These are phyloP conservation scores for Anisogramma anomala DNA, from an alignment of 2,329 filamentous ascomycete species.

Conservation along the genomic window DNA sequence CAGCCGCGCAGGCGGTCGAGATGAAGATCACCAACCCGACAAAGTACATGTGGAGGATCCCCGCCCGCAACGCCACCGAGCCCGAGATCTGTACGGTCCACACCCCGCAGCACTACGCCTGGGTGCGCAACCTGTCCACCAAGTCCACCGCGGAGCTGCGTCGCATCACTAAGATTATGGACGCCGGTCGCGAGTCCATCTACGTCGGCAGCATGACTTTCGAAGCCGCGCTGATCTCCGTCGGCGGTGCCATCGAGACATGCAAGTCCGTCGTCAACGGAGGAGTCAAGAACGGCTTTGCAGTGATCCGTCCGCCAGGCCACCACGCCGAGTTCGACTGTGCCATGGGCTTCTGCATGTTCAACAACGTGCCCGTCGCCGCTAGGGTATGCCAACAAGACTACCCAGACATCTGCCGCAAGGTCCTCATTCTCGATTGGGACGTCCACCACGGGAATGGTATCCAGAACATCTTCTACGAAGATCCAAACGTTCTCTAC, in stretches of 20 bases:
- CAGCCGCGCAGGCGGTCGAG: constrained; percentile 40
- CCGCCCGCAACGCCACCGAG: constrained; percentile 62
- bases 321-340: constrained; percentile 84
- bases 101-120: constrained; percentile 62
- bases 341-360: constrained; percentile 91
- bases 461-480: constrained; percentile 90
- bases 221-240: constrained; percentile 69
- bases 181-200: constrained; percentile 60
- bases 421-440: constrained; percentile 90
- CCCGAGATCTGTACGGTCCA: constrained; percentile 77
- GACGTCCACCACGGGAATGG: constrained; percentile 77
- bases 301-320: constrained; percentile 86
- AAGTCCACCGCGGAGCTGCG: constrained; percentile 55
- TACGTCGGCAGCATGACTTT: constrained; percentile 78
- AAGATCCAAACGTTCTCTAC: constrained; percentile 89
- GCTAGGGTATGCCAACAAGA: constrained; percentile 76
- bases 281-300: constrained; percentile 85
- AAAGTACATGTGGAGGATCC: constrained; percentile 63
- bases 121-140: constrained; percentile 51
- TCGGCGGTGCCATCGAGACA: constrained; percentile 89
- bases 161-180: constrained; percentile 48
- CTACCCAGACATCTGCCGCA: constrained; percentile 70
- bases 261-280: constrained; percentile 80
- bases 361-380: constrained; percentile 94
- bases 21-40: constrained; percentile 44